Base-by-base conservation (phyloP, 1,284 basidiomycete species). In the Stygiomarasmius scandens region DNA sequence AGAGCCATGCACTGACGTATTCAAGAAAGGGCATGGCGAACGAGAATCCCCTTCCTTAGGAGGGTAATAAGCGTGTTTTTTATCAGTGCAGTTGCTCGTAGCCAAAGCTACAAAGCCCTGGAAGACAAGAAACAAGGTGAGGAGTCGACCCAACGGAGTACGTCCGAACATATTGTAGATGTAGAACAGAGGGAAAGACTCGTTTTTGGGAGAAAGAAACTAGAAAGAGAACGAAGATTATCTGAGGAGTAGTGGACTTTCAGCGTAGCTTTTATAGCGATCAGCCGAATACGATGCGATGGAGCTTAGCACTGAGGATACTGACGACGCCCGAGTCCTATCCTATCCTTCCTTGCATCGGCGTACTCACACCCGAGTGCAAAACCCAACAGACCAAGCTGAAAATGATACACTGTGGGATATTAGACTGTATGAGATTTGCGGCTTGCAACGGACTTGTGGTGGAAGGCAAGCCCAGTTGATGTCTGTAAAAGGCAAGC, bases 11-110 rank as follows among this genome's bases (percentile, higher is more conserved):
- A 41, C 38, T 19, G 5, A 23, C 62, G 63, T 63, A 54, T 66
- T 66, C 44, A 66, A 57, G 23, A 61, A 63, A 16, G 63, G 64
- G 46, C 64, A 65, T 5, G 64, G 64, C 19, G 58, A 52, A n/a
- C 64, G 54, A 20, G 56, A 41, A 27, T 64, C 64, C 8, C 38
- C 38, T 19, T 41, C n/a, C n/a, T 19, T 8, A 41, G 38, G 38
- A 41, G 38, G 6, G 5, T 41, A 19, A 41, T 9, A 41, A 5
- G 11, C 6, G 16, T 41, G n/a, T 4, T 41, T 41, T 19, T 41
- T 5, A n/a, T 41, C 38, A 4, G 38, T 8, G 16, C 38, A 41
- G n/a, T 41, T 12, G 38, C 38, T 19, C 16, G 38, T 19, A 41
- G 38, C 38, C 16, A 41, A 16, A 19, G 38, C n/a, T 19, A 41